A percentile compares a stretch with the other conserved stretches of the same genome.
Conservation (phyloP, 768 basidiomycete species). For the Boletus pseudopeckii region DNA sequence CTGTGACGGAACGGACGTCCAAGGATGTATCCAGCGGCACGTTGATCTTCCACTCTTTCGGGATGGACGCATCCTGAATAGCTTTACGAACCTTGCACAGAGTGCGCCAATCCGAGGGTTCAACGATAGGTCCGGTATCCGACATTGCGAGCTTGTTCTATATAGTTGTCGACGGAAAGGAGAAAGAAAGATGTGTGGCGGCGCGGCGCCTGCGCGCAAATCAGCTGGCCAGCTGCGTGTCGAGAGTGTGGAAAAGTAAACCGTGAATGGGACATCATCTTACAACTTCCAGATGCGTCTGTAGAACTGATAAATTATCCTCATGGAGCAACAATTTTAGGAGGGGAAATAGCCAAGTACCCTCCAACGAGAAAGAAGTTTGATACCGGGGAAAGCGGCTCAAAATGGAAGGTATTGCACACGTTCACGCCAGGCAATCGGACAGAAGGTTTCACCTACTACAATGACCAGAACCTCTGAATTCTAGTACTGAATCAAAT, state of each 20-base stretch:
- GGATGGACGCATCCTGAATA: constrained; percentile 23
- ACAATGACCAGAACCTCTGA: too few relatives aligned
- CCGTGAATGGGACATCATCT: not conserved
- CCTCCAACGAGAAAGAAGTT: too few relatives aligned
- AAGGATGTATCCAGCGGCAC: constrained; percentile 14
- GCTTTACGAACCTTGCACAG: constrained; percentile 19
- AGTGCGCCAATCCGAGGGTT: constrained; percentile 18
- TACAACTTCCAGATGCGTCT: not conserved
- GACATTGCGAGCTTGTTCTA: constrained; percentile 5
- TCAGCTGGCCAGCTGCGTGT: not conserved
- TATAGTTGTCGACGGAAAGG: not conserved
- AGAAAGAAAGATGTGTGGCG: not conserved
- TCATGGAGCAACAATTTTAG: too few relatives aligned
- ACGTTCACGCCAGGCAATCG: too few relatives aligned
- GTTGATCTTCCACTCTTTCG: constrained; percentile 20
- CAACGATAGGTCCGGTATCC: not conserved
- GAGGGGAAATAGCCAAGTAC: too few relatives aligned
- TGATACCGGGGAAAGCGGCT: too few relatives aligned
- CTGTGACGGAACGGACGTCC: constrained; percentile 21
- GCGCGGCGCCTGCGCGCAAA: not conserved
- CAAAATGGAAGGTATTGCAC: too few relatives aligned
- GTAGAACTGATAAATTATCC: not conserved
- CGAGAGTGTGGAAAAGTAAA: not conserved
- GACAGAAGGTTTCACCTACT: too few relatives aligned
- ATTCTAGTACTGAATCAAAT: too few relatives aligned